Percentiles rank a stretch among this genome's conserved stretches.
phyloP scores from a whole-genome alignment of 108 stramenopile genomes.

The Tribonema minus region DNA sequence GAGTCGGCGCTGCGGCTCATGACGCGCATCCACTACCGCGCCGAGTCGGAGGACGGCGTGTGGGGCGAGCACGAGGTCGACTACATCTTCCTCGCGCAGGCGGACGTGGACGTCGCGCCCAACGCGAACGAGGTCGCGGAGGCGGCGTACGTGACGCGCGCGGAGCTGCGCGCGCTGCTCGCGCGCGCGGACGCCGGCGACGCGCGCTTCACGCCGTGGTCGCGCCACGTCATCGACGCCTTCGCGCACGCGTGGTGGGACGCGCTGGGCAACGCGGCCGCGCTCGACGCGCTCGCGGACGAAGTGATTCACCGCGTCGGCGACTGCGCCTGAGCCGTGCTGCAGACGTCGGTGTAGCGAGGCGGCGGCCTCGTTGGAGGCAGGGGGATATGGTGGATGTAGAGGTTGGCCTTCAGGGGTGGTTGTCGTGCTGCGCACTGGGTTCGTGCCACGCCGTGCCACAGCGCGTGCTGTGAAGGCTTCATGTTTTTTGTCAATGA shows the following conservation, averaged over 20 bases:
- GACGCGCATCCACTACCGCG: slow-evolving; percentile 26
- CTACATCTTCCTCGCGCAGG: slow-evolving; percentile 66
- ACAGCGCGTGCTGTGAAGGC: no score
- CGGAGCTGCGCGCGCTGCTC: slow-evolving; percentile 2
- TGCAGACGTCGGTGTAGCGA: no score
- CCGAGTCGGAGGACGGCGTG: background rate
- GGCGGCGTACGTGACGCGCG: slow-evolving; percentile 1
- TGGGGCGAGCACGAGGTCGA: slow-evolving; percentile 60
- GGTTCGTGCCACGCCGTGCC: no score
- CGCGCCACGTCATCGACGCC: slow-evolving; percentile 31
- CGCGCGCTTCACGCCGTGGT: slow-evolving; percentile 42
- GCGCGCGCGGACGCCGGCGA: slow-evolving; percentile 18
- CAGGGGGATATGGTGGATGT: no score
- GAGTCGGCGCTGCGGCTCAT: slow-evolving; percentile 39
- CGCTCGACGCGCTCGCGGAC: slow-evolving; percentile 1
- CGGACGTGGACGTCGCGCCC: slow-evolving; percentile 64
- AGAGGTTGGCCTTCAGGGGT: no score
- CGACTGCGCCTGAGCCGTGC: no score
- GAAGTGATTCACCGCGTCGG: slow-evolving; percentile 35
- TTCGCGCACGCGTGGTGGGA: slow-evolving; percentile 41
- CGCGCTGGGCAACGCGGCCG: slow-evolving; percentile 6
- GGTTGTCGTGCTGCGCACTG: no score
- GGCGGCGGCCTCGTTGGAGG: no score
- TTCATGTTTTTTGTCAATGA: no score
- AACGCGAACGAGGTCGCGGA: slow-evolving; percentile 82